phyloP scores from a whole-genome alignment of 2,329 filamentous ascomycete species.

The Colletotrichum caudatum region DNA sequence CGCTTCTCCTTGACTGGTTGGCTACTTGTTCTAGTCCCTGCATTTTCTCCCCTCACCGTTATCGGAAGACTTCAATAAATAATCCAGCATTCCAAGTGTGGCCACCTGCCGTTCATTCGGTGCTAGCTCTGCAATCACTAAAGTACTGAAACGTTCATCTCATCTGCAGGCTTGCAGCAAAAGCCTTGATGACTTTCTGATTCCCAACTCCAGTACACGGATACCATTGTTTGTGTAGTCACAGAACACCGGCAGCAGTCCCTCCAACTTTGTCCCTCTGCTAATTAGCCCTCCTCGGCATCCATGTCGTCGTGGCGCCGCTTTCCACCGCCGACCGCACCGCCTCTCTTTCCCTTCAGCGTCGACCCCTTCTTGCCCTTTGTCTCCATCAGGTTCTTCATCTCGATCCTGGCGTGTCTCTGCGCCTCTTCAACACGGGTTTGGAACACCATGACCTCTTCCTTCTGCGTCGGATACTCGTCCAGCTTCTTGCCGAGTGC shows the following conservation, averaged over 20 bases:
- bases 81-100: neutral
- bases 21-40: too few species aligned
- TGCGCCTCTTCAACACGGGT: constrained; percentile 86
- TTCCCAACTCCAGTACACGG: neutral
- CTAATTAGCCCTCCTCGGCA: constrained; percentile 73
- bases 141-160: neutral
- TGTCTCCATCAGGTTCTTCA: constrained; percentile 83
- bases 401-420: constrained; percentile 79
- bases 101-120: neutral
- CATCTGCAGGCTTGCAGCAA: neutral
- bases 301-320: constrained; percentile 75
- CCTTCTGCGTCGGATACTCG: constrained; percentile 78
- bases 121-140: neutral
- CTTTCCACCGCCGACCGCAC: constrained; percentile 45
- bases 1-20: neutral
- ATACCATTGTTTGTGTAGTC: neutral
- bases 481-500: constrained; percentile 82
- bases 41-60: neutral
- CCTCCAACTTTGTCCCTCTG: neutral
- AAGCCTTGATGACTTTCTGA: neutral
- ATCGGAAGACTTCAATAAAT: too few species aligned
- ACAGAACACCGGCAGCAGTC: neutral
- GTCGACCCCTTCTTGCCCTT: constrained; percentile 67
- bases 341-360: constrained; percentile 56
- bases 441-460: constrained; percentile 87